Base-by-base conservation (phyloP, 2,329 filamentous ascomycete genomes). In the Daldinia eschscholtzii region DNA sequence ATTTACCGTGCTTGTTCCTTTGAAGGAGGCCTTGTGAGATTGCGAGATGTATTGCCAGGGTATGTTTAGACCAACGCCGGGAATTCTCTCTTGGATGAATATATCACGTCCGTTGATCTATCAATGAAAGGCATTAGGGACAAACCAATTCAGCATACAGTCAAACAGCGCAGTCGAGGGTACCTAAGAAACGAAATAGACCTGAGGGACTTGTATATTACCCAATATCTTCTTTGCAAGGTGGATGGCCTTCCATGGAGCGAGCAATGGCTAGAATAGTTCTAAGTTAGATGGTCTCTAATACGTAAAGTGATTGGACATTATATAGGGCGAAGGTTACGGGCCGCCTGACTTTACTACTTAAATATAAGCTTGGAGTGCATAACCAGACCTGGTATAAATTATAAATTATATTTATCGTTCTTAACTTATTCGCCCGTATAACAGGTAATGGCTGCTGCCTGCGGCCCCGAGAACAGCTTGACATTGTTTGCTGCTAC, bases 31-130 rank as follows among this genome's bases (percentile, higher is more conserved):
- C 28, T 67, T 73, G 37, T 72, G 63, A 3, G 26, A n/a, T 44
- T 33, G 30, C 6, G 70, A 66, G 6, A 73, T 30, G 41, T 72
- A 73, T 23, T 48, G 64, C 71, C 69, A 73, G n/a, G 70, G 70
- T 15, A 73, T 39, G 39, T 71, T 67, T 5, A 71, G 48, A 35
- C 60, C 61, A 10, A 73, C 68, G 28, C 67, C 71, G 13, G 68
- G 59, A 33, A 73, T 66, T 39, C 71, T 72, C 55, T 70, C 59
- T 13, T 72, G 67, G 2, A 73, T 53, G 6, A 73, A 46, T 23
- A 71, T 61, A 30, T 65, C 30, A 9, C 64, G 28, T 12, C 53
- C 61, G 37, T 72, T 71, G 52, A 71, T 65, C 70, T 73, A 39
- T 15, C 35, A 2, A 12, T 6, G 5, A 39, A 39, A 39, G 5